Percentiles rank a stretch among this genome's conserved stretches.
Evolutionary conservation across 2,329 filamentous ascomycete genomes (phyloP).

Genomic region (Pseudogymnoascus sp.): DNA sequence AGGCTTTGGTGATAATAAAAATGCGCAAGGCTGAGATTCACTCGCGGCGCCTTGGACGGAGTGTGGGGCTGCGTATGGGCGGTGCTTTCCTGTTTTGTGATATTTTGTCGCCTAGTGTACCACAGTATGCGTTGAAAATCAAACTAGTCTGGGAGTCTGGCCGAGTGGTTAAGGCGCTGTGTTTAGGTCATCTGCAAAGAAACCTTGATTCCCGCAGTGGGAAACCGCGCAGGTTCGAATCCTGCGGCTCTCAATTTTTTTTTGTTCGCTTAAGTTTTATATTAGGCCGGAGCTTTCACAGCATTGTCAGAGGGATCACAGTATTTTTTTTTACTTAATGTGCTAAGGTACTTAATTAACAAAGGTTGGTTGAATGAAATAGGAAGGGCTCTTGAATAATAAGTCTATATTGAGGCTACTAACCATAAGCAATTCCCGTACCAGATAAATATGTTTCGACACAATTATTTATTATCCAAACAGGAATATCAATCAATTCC

Average conservation of each 20-base stretch:
- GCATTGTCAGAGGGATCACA: neutral
- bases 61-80: neutral
- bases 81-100: neutral
- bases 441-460: neutral
- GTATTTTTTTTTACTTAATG: neutral
- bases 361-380: neutral
- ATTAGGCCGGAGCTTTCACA: neutral
- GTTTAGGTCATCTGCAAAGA: conserved; percentile 36
- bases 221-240: conserved; percentile 45
- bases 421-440: neutral
- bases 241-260: conserved; percentile 36
- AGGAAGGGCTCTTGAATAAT: neutral
- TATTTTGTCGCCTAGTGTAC: neutral
- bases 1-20: neutral
- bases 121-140: neutral
- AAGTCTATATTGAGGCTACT: neutral
- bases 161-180: conserved; percentile 51
- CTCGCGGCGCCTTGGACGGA: neutral
- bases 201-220: conserved; percentile 28
- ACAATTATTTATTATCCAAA: neutral
- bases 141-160: conserved; percentile 33
- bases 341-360: neutral
- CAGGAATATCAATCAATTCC: neutral
- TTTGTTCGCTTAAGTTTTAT: neutral
- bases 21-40: conserved; percentile 4